Base-by-base conservation (phyloP, 2,329 filamentous ascomycete genomes). In the Sphaceloma murrayae region DNA sequence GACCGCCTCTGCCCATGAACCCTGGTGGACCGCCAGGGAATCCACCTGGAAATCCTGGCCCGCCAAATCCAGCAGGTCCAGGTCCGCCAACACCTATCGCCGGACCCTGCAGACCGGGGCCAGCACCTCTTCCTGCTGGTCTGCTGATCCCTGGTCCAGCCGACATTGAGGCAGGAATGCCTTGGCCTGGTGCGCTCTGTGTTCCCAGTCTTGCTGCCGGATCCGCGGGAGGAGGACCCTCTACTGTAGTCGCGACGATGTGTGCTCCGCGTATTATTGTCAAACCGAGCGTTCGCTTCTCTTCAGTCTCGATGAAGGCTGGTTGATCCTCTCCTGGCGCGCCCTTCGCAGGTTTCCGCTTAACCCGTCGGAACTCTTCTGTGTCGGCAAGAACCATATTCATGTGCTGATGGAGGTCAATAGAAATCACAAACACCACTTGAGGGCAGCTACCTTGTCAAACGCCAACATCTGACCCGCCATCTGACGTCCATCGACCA, bases 341-440 rank as follows among this genome's bases (percentile, higher is more conserved):
- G 43, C 75, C 69, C 69, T 91, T 93, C 55, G 77, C 74, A 56
- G 81, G 77, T 71, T 83, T 89, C 66, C 84, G 78, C 72, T 91
- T 93, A 51, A 89, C 81, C 61, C 83, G 83, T 63, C 88, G 84
- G 67, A 94, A 95, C 66, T 96, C 89, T 75, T 98, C 91, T 54
- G 91, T 96, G 61, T 98, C 91, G 67, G 89, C 91, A 51, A 98
- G 83, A 50, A 98, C 91, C 53, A 98, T 78, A 66, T 98, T 98
- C 91, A 98, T 98, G 67, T 98, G 91, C 87, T 94, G 53, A n/a
- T n/a, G n/a, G n/a, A n/a, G n/a, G n/a, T n/a, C n/a, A n/a, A n/a
- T n/a, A n/a, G n/a, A n/a, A n/a, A n/a, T n/a, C n/a, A n/a, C n/a
- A n/a, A n/a, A n/a, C n/a, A n/a, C 24, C 27, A 11, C 27, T 53